Evolutionary conservation across 169 alveolate species (phyloP).

Genomic region (Cryptosporidium ryanae): DNA sequence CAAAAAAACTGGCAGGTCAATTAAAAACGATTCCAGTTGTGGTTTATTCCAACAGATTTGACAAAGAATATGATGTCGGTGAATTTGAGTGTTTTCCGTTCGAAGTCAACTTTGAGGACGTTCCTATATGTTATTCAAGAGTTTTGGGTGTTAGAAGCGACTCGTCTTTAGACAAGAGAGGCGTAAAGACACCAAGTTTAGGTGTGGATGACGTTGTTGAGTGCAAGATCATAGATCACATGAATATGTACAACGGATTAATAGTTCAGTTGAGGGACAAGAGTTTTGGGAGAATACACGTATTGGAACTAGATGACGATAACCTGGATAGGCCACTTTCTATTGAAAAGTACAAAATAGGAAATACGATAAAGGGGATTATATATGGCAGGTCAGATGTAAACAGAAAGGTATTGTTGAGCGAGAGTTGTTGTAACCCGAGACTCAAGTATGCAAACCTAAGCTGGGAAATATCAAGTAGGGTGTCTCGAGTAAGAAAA

Average conservation of each 20-base stretch:
- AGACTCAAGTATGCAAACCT: constrained; percentile 17
- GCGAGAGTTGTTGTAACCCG: not conserved
- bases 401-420: constrained; percentile 8
- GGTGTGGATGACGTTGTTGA: not conserved
- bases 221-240: constrained; percentile 35
- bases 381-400: not conserved
- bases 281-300: constrained; percentile 52
- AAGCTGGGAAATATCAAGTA: constrained; percentile 35
- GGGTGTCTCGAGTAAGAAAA: constrained; percentile 36
- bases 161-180: not conserved
- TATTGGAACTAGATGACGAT: constrained; percentile 55
- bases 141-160: too few species aligned
- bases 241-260: constrained; percentile 44
- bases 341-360: constrained; percentile 25
- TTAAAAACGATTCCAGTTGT: not conserved
- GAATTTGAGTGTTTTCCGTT: too few species aligned
- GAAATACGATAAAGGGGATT: constrained; percentile 7
- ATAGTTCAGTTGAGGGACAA: constrained; percentile 35
- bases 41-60: not conserved
- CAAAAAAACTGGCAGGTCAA: too few species aligned
- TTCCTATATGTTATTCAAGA: too few species aligned
- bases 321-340: constrained; percentile 20
- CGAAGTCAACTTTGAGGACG: too few species aligned
- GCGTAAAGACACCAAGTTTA: not conserved
- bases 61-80: too few species aligned